Base-by-base conservation (phyloP, 768 basidiomycete genomes). In the Clitopilus passeckerianus region DNA sequence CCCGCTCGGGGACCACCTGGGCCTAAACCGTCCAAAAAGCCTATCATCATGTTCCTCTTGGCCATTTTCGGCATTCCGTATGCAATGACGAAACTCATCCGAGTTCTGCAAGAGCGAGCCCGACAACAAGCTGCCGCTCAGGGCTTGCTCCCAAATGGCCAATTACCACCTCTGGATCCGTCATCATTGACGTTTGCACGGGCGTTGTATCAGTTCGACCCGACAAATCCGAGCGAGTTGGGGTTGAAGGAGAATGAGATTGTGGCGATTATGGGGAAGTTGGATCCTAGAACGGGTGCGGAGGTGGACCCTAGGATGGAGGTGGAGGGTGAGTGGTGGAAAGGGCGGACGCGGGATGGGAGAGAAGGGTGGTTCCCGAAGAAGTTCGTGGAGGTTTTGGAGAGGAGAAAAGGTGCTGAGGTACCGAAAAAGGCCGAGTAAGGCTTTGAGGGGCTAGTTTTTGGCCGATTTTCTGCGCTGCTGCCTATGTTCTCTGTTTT, bases 341-440 rank as follows among this genome's bases (percentile, higher is more conserved):
- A 86, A 71, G 95, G 95, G 0, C 81, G 95, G 52, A 95, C 91
- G 61, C 79, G 95, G 59, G 95, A 97, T 64, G 95, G 95, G 0
- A 80, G 89, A 64, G 87, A 91, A 64, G 95, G 95, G 0, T 98
- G 94, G 93, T 97, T 98, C 81, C 95, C 95, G 1, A 82, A 78
- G 59, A 93, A 90, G 64, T 95, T 90, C 83, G 93, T 95, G 3
- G 84, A 93, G 70, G 77, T 90, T 3, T 71, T 91, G 58, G 85
- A 80, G 66, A 77, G 81, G 52, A 67, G 65, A 59, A 70, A 66
- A 43, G 63, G 60, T 56, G 68, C 71, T 43, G 64, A 63, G 37
- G 69, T 67, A 44, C 46, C 46, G 15, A 70, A 72, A 59, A 70
- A 64, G 50, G 59, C 63, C 10, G 59, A 64, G 52, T 55, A 50